phyloP scores from a whole-genome alignment of 768 basidiomycete species.

The Leccinum subtestaceum region DNA sequence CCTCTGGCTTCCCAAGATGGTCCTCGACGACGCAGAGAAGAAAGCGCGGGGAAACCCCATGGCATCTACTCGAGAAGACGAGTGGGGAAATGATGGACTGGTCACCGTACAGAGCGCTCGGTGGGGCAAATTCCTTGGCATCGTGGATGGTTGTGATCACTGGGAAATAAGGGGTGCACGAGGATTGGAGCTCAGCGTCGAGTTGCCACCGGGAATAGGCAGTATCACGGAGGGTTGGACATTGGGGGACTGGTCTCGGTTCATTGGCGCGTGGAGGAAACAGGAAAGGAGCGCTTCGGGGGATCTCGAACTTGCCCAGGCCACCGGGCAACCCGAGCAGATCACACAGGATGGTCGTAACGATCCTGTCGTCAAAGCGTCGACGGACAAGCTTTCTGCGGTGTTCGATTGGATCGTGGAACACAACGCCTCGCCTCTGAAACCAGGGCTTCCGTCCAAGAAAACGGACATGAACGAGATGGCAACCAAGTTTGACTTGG shows the following conservation, averaged over 20 bases:
- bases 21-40: conserved; percentile 82
- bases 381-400: conserved; percentile 68
- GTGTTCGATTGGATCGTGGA: conserved; percentile 82
- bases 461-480: conserved; percentile 46
- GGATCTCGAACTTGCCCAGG: conserved; percentile 31
- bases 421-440: conserved; percentile 35
- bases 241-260: conserved; percentile 56
- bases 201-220: conserved; percentile 52
- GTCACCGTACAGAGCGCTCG: conserved; percentile 89
- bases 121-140: conserved; percentile 96
- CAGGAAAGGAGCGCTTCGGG: conserved; percentile 45
- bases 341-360: conserved; percentile 33
- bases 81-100: conserved; percentile 89
- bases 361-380: conserved; percentile 60
- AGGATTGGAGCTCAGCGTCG: conserved; percentile 67
- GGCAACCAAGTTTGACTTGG: conserved; percentile 71
- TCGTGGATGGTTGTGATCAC: conserved; percentile 88
- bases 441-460: conserved; percentile 15
- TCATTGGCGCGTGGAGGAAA: conserved; percentile 59
- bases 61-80: conserved; percentile 38
- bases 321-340: conserved; percentile 15
- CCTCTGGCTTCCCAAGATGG: conserved; percentile 94
- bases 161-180: conserved; percentile 92
- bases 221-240: conserved; percentile 42
- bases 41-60: conserved; percentile 47